phyloP scores from a whole-genome alignment of 1,139 yeast genomes.

The Blastobotrys arbuscula region DNA sequence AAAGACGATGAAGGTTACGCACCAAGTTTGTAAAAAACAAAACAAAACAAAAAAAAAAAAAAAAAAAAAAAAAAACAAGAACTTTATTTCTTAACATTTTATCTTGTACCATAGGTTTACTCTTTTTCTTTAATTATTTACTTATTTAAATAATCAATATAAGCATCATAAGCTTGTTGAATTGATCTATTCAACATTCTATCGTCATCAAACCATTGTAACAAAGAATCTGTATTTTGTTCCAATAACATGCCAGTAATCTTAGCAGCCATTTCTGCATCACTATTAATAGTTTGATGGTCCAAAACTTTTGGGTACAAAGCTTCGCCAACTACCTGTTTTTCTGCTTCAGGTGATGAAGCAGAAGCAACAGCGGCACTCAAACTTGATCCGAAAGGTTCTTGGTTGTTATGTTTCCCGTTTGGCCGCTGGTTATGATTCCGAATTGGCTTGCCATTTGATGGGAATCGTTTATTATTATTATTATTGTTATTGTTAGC shows the following conservation, averaged over 20 bases:
- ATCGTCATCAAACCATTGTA: conserved; percentile 72
- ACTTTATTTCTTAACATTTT: neutral
- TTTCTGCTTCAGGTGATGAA: conserved; percentile 62
- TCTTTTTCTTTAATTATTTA: neutral
- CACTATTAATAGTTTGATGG: conserved; percentile 69
- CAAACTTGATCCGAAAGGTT: conserved; percentile 25
- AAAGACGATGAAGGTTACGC: conserved; percentile 19
- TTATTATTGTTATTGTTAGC: neutral
- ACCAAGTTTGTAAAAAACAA: conserved; percentile 21
- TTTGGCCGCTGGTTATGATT: conserved; percentile 10
- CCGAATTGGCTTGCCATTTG: neutral
- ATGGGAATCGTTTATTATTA: neutral
- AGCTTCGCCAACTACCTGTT: conserved; percentile 90
- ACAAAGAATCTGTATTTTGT: conserved; percentile 78
- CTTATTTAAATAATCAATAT: conserved; percentile 47
- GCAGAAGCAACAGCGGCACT: conserved; percentile 34
- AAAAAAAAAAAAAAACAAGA: neutral
- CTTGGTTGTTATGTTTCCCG: conserved; percentile 30
- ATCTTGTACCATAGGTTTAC: no score
- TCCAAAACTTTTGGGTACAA: conserved; percentile 80
- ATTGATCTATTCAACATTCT: conserved; percentile 77
- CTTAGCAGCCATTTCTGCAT: conserved; percentile 86
- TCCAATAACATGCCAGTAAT: conserved; percentile 95
- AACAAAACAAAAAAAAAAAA: conserved; percentile 1
- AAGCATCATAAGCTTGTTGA: conserved; percentile 87